These are phyloP conservation scores for Medicago arabica DNA, from an alignment of 306 rosid genomes.

Conservation along the genomic window DNA sequence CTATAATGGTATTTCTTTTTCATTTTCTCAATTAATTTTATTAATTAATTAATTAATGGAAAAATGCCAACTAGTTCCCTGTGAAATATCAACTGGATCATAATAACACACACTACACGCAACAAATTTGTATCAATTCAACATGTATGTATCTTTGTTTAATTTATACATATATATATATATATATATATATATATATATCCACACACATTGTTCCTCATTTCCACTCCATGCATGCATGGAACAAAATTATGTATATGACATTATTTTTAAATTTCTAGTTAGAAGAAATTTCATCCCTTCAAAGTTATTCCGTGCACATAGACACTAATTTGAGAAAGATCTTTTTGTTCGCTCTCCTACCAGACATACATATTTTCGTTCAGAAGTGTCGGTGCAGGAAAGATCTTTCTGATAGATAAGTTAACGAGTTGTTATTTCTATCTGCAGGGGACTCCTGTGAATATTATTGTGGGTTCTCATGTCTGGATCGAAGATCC, in stretches of 20 bases:
- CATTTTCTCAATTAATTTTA: background rate
- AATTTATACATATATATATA: no score
- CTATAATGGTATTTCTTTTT: constrained; percentile 65
- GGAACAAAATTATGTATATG: background rate
- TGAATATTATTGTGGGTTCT: constrained; percentile 89
- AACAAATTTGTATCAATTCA: constrained; percentile 2
- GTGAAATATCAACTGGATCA: background rate
- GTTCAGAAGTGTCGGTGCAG: background rate
- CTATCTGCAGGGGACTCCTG: constrained; percentile 84
- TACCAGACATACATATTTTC: no score
- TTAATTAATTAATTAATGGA: no score
- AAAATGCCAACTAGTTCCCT: no score
- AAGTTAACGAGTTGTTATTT: background rate
- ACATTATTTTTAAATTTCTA: no score
- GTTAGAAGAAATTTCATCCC: no score
- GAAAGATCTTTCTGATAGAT: no score
- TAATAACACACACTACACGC: background rate
- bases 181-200: no score
- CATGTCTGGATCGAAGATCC: constrained; percentile 93
- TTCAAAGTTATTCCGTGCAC: no score
- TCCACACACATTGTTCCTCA: background rate
- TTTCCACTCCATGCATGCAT: background rate
- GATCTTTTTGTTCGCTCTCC: no score
- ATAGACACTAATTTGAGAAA: no score
- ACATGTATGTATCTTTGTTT: background rate